Conservation (phyloP, 148 eudicot genomes). For the Rhododendron ovatum region DNA sequence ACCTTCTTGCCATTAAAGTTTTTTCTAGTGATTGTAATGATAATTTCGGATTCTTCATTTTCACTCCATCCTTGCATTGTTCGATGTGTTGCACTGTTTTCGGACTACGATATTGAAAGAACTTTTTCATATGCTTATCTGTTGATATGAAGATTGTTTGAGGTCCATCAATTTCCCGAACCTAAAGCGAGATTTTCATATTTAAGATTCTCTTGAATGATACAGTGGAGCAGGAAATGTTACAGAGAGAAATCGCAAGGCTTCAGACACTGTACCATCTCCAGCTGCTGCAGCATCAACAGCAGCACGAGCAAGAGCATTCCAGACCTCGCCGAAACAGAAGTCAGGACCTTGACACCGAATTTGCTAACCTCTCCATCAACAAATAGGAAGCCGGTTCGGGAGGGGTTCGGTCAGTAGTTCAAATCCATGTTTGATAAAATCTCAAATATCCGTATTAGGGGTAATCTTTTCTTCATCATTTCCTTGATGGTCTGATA, state of each 20-base stretch:
- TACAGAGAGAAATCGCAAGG: constrained; percentile 67
- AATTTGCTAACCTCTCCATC: neutral
- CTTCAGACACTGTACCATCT: constrained; percentile 56
- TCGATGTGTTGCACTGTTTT: neutral
- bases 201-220: neutral
- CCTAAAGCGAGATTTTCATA: neutral
- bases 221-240: constrained; percentile 78
- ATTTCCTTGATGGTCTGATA: neutral
- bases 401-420: neutral
- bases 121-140: neutral
- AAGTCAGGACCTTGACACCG: neutral
- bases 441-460: neutral
- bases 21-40: neutral
- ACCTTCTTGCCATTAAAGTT: neutral
- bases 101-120: neutral
- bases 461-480: neutral
- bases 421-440: neutral
- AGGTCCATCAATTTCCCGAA: neutral
- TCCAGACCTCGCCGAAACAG: neutral
- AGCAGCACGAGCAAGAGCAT: neutral
- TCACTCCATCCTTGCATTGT: neutral
- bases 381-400: neutral
- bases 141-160: neutral
- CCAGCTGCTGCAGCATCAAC: constrained; percentile 35
- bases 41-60: neutral